Evolutionary conservation across 495 filamentous ascomycete species (phyloP).

Genomic region (Cudoniella acicularis): DNA sequence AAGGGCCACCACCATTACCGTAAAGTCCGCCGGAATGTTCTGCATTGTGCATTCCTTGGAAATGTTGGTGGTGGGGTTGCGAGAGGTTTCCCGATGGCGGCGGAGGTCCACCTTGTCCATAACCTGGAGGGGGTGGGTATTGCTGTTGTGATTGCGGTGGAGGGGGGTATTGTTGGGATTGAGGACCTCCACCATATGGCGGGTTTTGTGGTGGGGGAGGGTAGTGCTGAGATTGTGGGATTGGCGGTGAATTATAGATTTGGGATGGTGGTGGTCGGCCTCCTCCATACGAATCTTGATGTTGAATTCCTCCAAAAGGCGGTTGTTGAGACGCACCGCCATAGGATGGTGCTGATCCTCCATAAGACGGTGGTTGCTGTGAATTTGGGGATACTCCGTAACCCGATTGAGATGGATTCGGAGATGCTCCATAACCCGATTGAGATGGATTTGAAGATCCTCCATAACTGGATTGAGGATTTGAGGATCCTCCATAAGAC

Average conservation of each 20-base stretch:
- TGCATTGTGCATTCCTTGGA: constrained; percentile 12
- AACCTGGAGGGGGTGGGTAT: constrained; percentile 3
- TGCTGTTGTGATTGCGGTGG: constrained; percentile 23
- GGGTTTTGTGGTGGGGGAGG: constrained; percentile 9
- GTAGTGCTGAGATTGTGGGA: constrained; percentile 17
- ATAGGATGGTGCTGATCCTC: constrained; percentile 19
- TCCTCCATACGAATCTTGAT: constrained; percentile 12
- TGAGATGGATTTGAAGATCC: background rate
- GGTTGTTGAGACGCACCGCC: constrained; percentile 10
- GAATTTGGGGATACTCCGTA: no score
- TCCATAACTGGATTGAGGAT: background rate
- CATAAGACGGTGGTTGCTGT: constrained; percentile 26
- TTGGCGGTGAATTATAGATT: constrained; percentile 32
- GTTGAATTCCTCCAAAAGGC: constrained; percentile 20
- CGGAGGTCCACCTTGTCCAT: constrained; percentile 4
- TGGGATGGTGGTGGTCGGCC: constrained; percentile 24
- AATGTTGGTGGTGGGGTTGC: constrained; percentile 14
- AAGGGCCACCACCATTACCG: constrained; percentile 14
- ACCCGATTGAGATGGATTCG: no score
- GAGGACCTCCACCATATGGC: no score
- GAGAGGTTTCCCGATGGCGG: constrained; percentile 11
- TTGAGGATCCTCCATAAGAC: constrained; percentile 8
- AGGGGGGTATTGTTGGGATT: background rate
- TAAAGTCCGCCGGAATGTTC: constrained; percentile 26
- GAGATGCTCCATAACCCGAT: constrained; percentile 10